These are phyloP conservation scores for Paecilomyces fulvus DNA, from an alignment of 2,329 filamentous ascomycete species.

Conservation along the genomic window DNA sequence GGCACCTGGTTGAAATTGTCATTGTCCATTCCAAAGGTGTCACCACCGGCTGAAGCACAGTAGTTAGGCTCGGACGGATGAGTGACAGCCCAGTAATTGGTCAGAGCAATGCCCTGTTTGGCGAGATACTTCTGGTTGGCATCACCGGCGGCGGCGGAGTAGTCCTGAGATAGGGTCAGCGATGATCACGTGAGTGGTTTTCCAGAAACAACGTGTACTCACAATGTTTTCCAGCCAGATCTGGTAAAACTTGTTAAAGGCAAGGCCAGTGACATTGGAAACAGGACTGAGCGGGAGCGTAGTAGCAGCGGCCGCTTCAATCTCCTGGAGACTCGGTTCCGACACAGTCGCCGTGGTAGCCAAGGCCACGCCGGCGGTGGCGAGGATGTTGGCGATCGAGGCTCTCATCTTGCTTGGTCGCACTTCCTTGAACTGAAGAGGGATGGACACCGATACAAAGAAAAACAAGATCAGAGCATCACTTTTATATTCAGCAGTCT, in stretches of 20 bases:
- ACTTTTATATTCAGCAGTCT: background rate
- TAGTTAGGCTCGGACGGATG: constrained; percentile 75
- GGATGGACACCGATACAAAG: constrained; percentile 7
- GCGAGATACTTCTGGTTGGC: constrained; percentile 25
- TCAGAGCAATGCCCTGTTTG: constrained; percentile 51
- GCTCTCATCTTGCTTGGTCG: constrained; percentile 45
- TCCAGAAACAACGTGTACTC: too few relatives aligned
- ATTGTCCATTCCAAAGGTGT: constrained; percentile 64
- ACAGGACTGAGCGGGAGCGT: constrained; percentile 55
- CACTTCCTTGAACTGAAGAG: constrained; percentile 14
- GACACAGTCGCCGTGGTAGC: constrained; percentile 13
- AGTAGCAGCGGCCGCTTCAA: constrained; percentile 40
- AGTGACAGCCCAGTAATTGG: constrained; percentile 54
- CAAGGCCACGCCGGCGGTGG: constrained; percentile 13
- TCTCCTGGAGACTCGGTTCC: constrained; percentile 19
- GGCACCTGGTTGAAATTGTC: constrained; percentile 55
- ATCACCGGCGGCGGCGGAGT: constrained; percentile 55
- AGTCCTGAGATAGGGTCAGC: constrained; percentile 35
- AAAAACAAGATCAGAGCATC: constrained; percentile 1
- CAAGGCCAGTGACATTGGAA: constrained; percentile 59
- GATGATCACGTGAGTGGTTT: too few relatives aligned
- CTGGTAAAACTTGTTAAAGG: constrained; percentile 62
- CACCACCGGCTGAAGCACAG: constrained; percentile 57
- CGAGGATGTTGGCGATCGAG: constrained; percentile 20
- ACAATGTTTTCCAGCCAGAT: constrained; percentile 73